Evolutionary conservation across 345 rosid species (phyloP).

Genomic region (Viola odorata): DNA sequence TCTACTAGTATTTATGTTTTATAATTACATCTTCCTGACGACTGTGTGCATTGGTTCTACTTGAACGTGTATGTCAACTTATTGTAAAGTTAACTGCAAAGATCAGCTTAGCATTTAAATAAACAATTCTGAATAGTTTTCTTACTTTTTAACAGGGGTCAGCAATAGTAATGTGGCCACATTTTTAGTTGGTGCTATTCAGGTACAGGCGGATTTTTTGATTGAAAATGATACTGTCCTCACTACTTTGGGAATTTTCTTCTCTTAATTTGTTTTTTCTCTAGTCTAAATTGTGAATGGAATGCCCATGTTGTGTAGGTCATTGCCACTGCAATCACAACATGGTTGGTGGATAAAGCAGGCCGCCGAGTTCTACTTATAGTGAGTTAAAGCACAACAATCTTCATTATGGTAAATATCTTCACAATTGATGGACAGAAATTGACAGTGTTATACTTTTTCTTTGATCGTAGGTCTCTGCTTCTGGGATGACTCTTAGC

Average conservation of each 20-base stretch:
- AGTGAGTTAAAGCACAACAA: constrained; percentile 43
- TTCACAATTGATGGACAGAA: not conserved
- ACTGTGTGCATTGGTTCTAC: not conserved
- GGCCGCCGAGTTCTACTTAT: constrained; percentile 86
- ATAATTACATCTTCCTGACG: not conserved
- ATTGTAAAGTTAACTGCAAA: not conserved
- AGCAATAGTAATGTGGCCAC: constrained; percentile 77
- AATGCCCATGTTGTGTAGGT: constrained; percentile 41
- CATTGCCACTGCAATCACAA: constrained; percentile 70
- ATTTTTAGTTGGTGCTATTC: constrained; percentile 76
- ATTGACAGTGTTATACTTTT: constrained; percentile 2
- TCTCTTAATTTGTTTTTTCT: not conserved
- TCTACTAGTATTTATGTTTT: not conserved
- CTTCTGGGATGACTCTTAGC: constrained; percentile 77
- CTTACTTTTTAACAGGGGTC: constrained; percentile 51
- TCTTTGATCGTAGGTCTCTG: constrained; percentile 49
- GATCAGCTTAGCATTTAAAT: constrained; percentile 5
- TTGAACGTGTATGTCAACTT: no score
- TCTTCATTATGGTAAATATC: not conserved
- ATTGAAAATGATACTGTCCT: not conserved
- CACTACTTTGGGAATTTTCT: not conserved
- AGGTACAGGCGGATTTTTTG: constrained; percentile 37
- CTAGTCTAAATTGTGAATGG: not conserved
- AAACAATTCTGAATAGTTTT: constrained; percentile 9
- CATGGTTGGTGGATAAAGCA: constrained; percentile 80